These are phyloP conservation scores for Hibiscus trionum DNA, from an alignment of 345 rosid species.

Conservation along the genomic window DNA sequence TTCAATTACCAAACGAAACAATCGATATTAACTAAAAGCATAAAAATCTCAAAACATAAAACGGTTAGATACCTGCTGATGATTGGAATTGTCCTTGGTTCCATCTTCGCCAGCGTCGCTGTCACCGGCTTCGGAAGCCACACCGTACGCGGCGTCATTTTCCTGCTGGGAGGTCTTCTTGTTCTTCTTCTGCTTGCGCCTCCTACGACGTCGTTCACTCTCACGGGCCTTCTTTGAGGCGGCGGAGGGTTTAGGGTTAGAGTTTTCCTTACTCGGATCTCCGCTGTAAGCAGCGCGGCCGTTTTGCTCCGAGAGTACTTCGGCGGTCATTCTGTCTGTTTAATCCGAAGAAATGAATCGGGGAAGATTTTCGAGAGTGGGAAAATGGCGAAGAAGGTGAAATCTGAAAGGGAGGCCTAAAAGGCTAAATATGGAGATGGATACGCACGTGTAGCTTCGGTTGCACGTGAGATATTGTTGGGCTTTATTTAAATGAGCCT, in stretches of 20 bases:
- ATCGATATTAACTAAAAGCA: constrained; percentile 22
- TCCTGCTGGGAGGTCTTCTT: constrained; percentile 25
- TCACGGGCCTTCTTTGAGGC: constrained; percentile 63
- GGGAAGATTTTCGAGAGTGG: not conserved
- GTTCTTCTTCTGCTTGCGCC: constrained; percentile 91
- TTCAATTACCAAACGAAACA: not conserved
- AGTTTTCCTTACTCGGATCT: constrained; percentile 23
- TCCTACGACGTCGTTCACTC: constrained; percentile 85
- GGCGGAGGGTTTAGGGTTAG: constrained; percentile 21
- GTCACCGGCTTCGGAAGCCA: constrained; percentile 21
- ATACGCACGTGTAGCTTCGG: not conserved
- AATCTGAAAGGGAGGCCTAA: not conserved
- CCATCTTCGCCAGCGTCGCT: constrained; percentile 36
- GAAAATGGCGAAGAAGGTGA: not conserved
- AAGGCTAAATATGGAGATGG: not conserved
- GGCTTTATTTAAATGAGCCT: not conserved
- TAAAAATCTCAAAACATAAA: constrained; percentile 10
- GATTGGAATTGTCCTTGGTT: constrained; percentile 41
- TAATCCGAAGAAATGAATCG: not conserved
- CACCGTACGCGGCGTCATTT: not conserved
- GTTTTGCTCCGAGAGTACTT: constrained; percentile 34
- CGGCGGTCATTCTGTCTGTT: constrained; percentile 35
- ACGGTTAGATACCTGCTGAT: constrained; percentile 36
- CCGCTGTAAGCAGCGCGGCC: constrained; percentile 38
- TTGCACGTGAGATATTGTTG: not conserved